Conservation (phyloP, 495 filamentous ascomycete genomes). For the Aspergillus kassunensis region DNA sequence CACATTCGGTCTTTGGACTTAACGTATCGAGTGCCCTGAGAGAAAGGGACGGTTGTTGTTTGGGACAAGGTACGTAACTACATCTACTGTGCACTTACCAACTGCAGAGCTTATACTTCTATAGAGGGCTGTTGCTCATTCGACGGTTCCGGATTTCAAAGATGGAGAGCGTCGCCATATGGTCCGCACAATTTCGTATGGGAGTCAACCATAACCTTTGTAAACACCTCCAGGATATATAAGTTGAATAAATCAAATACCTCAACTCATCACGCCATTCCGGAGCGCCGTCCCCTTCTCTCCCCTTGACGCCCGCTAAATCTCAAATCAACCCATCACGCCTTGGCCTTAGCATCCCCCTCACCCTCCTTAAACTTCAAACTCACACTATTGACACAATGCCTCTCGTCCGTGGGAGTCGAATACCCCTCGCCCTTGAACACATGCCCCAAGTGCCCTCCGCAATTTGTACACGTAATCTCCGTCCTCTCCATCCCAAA, state of each 20-base stretch:
- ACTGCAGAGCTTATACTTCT: background rate
- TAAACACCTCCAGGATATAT: background rate
- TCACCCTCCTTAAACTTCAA: conserved; percentile 73
- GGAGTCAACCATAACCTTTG: conserved; percentile 8
- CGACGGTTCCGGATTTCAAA: conserved; percentile 11
- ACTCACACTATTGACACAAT: conserved; percentile 95
- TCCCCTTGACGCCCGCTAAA: background rate
- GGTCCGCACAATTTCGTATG: conserved; percentile 14
- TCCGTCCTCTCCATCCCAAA: conserved; percentile 86
- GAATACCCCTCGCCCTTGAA: conserved; percentile 92
- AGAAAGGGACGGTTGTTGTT: conserved; percentile 13
- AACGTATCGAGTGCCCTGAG: conserved; percentile 5
- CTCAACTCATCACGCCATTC: conserved; percentile 14
- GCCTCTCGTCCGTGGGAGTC: conserved; percentile 91
- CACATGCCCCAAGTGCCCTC: conserved; percentile 93
- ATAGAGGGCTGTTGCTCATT: conserved; percentile 12
- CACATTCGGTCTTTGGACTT: conserved; percentile 15
- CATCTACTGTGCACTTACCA: background rate
- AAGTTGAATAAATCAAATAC: background rate
- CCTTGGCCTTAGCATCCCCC: conserved; percentile 25
- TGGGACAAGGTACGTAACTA: conserved; percentile 10
- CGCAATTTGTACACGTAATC: conserved; percentile 91
- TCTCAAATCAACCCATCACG: conserved; percentile 9
- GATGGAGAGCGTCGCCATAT: conserved; percentile 10
- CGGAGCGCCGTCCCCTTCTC: conserved; percentile 6